A percentile compares a stretch with the other conserved stretches of the same genome.
phyloP scores from a whole-genome alignment of 352 stramenopile species.

The Thraustochytrium striatum region DNA sequence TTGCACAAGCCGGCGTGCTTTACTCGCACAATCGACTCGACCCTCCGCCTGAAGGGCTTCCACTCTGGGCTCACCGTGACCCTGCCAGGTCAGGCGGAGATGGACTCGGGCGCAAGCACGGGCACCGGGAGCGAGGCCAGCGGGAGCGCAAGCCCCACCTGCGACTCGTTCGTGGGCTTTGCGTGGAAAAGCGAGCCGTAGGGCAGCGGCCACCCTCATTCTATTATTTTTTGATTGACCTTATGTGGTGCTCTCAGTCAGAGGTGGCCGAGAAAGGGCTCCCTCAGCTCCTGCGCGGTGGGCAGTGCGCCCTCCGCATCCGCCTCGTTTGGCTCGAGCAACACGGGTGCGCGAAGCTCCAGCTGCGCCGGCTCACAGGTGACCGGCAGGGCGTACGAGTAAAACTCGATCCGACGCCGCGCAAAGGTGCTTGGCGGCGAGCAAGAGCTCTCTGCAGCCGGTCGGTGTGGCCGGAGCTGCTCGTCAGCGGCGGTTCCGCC shows the following conservation, averaged over 20 bases:
- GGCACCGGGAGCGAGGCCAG: neutral
- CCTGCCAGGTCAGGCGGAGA: neutral
- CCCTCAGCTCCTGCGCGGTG: too few relatives aligned
- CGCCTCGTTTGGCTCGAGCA: too few relatives aligned
- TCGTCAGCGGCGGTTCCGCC: neutral
- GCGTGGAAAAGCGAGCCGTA: neutral
- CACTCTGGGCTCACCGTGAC: neutral
- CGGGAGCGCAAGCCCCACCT: neutral
- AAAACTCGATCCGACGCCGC: conserved; percentile 1
- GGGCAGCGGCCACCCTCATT: neutral
- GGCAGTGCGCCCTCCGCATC: too few relatives aligned
- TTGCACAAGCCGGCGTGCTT: too few relatives aligned
- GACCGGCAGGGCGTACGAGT: conserved; percentile 29
- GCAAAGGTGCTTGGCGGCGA: neutral
- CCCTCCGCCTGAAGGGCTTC: neutral
- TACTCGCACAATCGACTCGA: neutral
- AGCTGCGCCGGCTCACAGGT: neutral
- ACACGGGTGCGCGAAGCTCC: too few relatives aligned
- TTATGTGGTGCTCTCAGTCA: too few relatives aligned
- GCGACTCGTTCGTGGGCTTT: neutral
- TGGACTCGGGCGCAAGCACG: neutral
- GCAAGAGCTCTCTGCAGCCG: neutral
- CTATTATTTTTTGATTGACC: neutral
- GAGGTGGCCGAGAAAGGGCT: too few relatives aligned
- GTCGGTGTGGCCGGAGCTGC: neutral